A percentile compares a stretch with the other conserved stretches of the same genome.
Conservation (phyloP, 768 basidiomycete species). For the Multifurca ochricompacta region DNA sequence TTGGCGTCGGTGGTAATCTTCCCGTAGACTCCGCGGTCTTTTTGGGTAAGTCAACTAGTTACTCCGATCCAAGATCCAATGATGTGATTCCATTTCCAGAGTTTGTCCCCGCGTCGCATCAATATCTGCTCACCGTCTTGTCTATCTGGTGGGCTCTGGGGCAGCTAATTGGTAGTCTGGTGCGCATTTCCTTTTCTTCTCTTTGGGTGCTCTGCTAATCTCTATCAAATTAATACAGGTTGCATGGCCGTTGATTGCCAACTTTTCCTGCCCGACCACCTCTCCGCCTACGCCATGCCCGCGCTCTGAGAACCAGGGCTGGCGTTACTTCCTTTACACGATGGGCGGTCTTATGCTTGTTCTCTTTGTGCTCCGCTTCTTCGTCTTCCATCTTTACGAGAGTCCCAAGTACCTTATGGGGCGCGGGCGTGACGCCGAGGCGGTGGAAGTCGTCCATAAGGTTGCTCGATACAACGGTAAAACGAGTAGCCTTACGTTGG, state of each 20-base stretch:
- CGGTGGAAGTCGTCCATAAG: constrained; percentile 52
- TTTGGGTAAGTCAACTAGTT: constrained; percentile 41
- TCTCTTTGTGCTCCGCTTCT: constrained; percentile 54
- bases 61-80: too few species aligned
- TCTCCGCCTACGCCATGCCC: constrained; percentile 31
- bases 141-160: constrained; percentile 80
- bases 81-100: constrained; percentile 35
- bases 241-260: constrained; percentile 67
- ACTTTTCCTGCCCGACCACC: constrained; percentile 49
- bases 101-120: constrained; percentile 63
- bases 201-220: background rate
- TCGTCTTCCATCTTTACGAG: constrained; percentile 59
- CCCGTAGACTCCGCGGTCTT: constrained; percentile 74
- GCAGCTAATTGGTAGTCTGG: constrained; percentile 52
- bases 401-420: constrained; percentile 69
- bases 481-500: constrained; percentile 40
- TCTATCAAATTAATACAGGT: constrained; percentile 32
- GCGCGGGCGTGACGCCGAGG: constrained; percentile 52
- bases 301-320: constrained; percentile 53
- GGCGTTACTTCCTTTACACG: constrained; percentile 68
- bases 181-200: constrained; percentile 14
- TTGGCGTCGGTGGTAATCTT: constrained; percentile 66
- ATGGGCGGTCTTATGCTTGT: constrained; percentile 67
- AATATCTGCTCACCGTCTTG: constrained; percentile 66
- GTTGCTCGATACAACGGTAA: constrained; percentile 56